phyloP scores from a whole-genome alignment of 176 grass and related monocot genomes.

The Lolium perenne region DNA sequence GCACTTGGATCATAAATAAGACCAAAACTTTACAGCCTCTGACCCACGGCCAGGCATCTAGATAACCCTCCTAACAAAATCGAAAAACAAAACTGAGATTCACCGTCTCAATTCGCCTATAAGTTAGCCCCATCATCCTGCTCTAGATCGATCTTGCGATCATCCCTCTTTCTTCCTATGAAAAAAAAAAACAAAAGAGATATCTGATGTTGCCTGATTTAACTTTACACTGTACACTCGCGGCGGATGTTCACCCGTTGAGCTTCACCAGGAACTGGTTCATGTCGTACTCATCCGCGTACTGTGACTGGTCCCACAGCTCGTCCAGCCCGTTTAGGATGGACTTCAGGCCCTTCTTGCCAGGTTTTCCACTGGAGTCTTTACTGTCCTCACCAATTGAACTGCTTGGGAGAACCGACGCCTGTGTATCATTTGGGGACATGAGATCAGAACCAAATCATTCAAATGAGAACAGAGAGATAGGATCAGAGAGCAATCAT shows the following conservation, averaged over 20 bases:
- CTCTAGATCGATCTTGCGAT: slow-evolving; percentile 48
- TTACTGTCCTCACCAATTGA: slow-evolving; percentile 46
- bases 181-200: slow-evolving; percentile 36
- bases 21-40: slow-evolving; percentile 9
- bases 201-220: slow-evolving; percentile 16
- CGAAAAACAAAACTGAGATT: slow-evolving; percentile 46
- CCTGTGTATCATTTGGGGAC: slow-evolving; percentile 44
- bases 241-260: slow-evolving; percentile 61
- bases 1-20: not conserved
- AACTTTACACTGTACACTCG: slow-evolving; percentile 80
- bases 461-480: not conserved
- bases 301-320: slow-evolving; percentile 97
- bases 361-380: slow-evolving; percentile 57
- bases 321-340: slow-evolving; percentile 83
- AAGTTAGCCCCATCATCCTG: slow-evolving; percentile 46
- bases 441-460: not conserved
- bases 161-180: slow-evolving; percentile 41
- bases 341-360: slow-evolving; percentile 84
- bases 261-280: slow-evolving; percentile 83
- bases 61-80: not conserved
- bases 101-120: slow-evolving; percentile 45
- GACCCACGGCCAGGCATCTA: not conserved
- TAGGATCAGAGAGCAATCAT: not conserved
- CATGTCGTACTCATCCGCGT: slow-evolving; percentile 82
- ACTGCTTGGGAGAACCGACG: slow-evolving; percentile 55